A percentile compares a stretch with the other conserved stretches of the same genome.
Conservation (phyloP, 345 rosid species). For the Bruguiera sexangula region DNA sequence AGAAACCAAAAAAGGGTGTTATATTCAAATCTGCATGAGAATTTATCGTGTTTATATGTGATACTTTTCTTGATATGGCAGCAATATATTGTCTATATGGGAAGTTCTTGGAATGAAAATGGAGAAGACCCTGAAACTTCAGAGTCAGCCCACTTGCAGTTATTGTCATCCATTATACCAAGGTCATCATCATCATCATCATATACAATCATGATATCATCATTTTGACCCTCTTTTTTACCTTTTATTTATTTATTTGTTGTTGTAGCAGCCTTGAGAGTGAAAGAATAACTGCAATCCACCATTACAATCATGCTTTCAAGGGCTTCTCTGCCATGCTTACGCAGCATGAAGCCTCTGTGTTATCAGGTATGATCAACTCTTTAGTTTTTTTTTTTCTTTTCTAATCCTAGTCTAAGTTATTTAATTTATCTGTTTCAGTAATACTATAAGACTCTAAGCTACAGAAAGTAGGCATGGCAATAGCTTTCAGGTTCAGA, state of each 20-base stretch:
- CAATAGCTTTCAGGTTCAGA: no score
- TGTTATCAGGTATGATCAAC: slow-evolving; percentile 41
- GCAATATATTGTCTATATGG: slow-evolving; percentile 71
- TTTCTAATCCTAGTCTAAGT: background rate
- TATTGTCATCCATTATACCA: slow-evolving; percentile 48
- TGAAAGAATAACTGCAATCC: slow-evolving; percentile 40
- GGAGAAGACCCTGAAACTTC: slow-evolving; percentile 16
- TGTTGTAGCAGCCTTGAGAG: slow-evolving; percentile 35
- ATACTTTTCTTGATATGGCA: slow-evolving; percentile 13
- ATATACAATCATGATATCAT: background rate
- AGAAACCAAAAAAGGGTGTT: no score
- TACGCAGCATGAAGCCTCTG: slow-evolving; percentile 59
- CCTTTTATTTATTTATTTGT: background rate
- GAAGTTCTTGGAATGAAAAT: slow-evolving; percentile 39
- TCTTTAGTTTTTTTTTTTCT: background rate
- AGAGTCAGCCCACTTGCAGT: slow-evolving; percentile 41
- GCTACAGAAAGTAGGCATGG: no score
- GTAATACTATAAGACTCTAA: background rate
- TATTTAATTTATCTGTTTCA: background rate
- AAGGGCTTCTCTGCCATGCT: slow-evolving; percentile 82
- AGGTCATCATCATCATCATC: slow-evolving; percentile 23
- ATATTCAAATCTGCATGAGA: background rate
- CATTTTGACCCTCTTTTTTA: background rate
- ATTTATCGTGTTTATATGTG: background rate
- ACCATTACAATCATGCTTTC: slow-evolving; percentile 60